Conservation (phyloP, 2,329 filamentous ascomycete genomes). For the Scytalidium sp. region DNA sequence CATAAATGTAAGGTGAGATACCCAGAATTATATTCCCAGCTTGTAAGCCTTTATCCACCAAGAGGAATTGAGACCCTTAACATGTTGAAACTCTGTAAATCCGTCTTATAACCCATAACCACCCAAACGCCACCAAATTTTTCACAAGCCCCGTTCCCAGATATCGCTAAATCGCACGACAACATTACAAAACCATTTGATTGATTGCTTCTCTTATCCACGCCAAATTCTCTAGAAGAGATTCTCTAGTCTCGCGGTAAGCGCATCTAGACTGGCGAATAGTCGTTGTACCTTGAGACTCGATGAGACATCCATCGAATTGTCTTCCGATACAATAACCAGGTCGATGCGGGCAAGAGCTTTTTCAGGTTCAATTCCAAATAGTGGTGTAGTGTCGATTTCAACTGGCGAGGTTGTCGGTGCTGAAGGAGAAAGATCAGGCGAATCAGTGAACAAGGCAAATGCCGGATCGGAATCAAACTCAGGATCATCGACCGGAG, state of each 20-base stretch:
- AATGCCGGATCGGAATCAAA: slow-evolving; percentile 63
- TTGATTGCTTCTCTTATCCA: neutral
- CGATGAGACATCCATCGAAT: slow-evolving; percentile 22
- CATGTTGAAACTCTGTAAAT: neutral
- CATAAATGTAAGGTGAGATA: neutral
- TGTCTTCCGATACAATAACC: slow-evolving; percentile 54
- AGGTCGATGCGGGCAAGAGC: slow-evolving; percentile 59
- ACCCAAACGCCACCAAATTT: neutral
- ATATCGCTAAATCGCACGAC: neutral
- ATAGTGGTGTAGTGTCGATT: slow-evolving; percentile 42
- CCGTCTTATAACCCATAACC: neutral
- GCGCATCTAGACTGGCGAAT: slow-evolving; percentile 20
- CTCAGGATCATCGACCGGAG: slow-evolving; percentile 44
- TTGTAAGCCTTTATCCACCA: neutral
- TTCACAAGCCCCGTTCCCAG: neutral
- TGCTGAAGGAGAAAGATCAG: slow-evolving; percentile 11
- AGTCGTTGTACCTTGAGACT: slow-evolving; percentile 17
- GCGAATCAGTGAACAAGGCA: slow-evolving; percentile 53
- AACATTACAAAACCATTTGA: neutral
- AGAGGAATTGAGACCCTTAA: too few species aligned
- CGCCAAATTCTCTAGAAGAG: neutral
- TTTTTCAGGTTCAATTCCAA: slow-evolving; percentile 63
- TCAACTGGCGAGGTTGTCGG: slow-evolving; percentile 30
- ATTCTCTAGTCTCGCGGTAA: slow-evolving; percentile 18
- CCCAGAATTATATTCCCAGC: neutral